Evolutionary conservation across 179 eudicot genomes (phyloP).

Genomic region (Camellia oleifera): DNA sequence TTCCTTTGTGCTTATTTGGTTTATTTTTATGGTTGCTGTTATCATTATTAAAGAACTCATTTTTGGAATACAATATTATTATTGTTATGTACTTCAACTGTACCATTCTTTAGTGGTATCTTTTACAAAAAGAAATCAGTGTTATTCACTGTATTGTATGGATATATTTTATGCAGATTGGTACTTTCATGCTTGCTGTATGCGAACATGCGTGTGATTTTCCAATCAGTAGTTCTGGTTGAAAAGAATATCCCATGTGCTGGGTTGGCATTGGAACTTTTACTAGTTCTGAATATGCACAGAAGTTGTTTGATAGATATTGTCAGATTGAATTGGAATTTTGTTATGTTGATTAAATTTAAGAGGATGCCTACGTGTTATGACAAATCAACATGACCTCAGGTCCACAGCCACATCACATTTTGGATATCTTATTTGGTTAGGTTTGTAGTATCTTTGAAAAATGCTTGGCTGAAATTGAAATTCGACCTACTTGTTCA

Average conservation of each 20-base stretch:
- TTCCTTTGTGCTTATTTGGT: neutral
- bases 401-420: neutral
- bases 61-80: neutral
- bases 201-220: neutral
- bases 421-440: neutral
- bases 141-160: neutral
- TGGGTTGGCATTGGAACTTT: neutral
- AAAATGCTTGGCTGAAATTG: neutral
- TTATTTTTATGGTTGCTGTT: neutral
- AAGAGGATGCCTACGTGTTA: neutral
- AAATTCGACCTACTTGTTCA: neutral
- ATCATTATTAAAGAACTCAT: neutral
- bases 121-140: neutral
- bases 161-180: neutral
- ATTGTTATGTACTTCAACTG: neutral
- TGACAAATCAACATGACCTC: neutral
- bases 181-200: neutral
- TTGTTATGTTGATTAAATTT: neutral
- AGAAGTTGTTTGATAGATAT: neutral
- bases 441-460: neutral
- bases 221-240: neutral
- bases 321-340: neutral
- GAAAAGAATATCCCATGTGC: neutral
- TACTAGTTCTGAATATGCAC: neutral
- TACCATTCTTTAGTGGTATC: neutral